A percentile compares a stretch with the other conserved stretches of the same genome.
Conservation (phyloP, 306 rosid species). For the Cyamopsis tetragonoloba region DNA sequence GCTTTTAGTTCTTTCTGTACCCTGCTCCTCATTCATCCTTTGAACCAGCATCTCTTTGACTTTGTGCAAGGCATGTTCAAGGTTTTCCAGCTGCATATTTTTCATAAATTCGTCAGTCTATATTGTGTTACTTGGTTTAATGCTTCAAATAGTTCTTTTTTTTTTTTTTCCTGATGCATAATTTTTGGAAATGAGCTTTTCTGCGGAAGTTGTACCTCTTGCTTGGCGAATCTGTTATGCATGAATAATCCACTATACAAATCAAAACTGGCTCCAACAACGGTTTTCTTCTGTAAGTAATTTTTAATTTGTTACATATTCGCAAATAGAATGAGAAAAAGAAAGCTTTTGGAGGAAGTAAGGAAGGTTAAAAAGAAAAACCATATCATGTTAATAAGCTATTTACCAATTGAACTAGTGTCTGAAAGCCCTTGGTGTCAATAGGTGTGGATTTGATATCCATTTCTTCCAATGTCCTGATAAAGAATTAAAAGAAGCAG, state of each 20-base stretch:
- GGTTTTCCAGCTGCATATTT: slow-evolving; percentile 43
- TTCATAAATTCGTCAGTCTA: slow-evolving; percentile 10
- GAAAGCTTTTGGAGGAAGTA: neutral
- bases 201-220: slow-evolving; percentile 44
- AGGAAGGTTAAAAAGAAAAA: neutral
- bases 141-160: neutral
- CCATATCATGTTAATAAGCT: neutral
- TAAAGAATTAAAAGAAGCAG: neutral
- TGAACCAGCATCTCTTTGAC: slow-evolving; percentile 39
- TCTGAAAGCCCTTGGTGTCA: slow-evolving; percentile 49
- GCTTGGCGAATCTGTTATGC: slow-evolving; percentile 54
- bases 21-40: slow-evolving; percentile 22
- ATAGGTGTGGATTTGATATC: slow-evolving; percentile 49
- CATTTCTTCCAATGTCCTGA: slow-evolving; percentile 52
- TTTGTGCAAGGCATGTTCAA: slow-evolving; percentile 35
- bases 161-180: neutral
- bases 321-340: neutral
- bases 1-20: neutral
- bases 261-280: slow-evolving; percentile 44
- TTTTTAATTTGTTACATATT: neutral
- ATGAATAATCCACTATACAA: slow-evolving; percentile 49
- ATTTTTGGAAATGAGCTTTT: neutral
- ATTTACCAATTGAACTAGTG: slow-evolving; percentile 53
- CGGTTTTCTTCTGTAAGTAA: slow-evolving; percentile 51
- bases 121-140: neutral